These are phyloP conservation scores for Echinosphaeria canescens DNA, from an alignment of 2,329 filamentous ascomycete species.

Conservation along the genomic window DNA sequence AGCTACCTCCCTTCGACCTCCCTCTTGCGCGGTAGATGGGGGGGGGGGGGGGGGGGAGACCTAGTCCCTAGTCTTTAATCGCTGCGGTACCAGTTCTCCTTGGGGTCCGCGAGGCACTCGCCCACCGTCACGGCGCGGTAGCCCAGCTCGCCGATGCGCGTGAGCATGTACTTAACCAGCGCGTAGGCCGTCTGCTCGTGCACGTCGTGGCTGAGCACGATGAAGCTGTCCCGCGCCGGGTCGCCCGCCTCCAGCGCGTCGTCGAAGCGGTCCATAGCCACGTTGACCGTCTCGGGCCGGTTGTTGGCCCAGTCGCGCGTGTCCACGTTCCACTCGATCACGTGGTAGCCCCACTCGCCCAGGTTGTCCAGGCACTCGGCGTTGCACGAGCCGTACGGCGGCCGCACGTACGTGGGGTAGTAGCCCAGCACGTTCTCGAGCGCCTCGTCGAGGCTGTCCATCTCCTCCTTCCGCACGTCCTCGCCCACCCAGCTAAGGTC, in stretches of 20 bases:
- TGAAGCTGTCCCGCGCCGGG: conserved; percentile 12
- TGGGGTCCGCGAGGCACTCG: conserved; percentile 30
- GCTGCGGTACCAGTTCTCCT: conserved; percentile 33
- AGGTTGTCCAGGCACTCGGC: conserved; percentile 5
- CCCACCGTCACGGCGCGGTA: conserved; percentile 28
- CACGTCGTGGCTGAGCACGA: conserved; percentile 21
- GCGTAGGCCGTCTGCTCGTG: conserved; percentile 12
- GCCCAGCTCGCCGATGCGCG: conserved; percentile 16
- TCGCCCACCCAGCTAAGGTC: conserved; percentile 9
- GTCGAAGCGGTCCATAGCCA: conserved; percentile 19
- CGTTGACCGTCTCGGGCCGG: conserved; percentile 14
- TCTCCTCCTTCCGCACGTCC: conserved; percentile 7
- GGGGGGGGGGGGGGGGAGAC: too few relatives aligned
- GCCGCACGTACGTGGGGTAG: conserved; percentile 14
- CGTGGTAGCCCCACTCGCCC: conserved; percentile 15
- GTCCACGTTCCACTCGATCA: conserved; percentile 24
- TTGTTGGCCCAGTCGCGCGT: conserved; percentile 25
- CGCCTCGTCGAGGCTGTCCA: conserved; percentile 10
- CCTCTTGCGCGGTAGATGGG: too few relatives aligned
- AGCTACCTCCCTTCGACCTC: too few relatives aligned
- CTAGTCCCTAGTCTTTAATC: too few relatives aligned
- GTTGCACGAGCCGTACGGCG: conserved; percentile 10
- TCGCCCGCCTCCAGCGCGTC: conserved; percentile 10
- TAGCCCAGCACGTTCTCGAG: conserved; percentile 11
- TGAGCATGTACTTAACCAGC: conserved; percentile 17